A percentile compares a stretch with the other conserved stretches of the same genome.
These are phyloP conservation scores for Trichosporon sp. DNA, from an alignment of 1,284 basidiomycete genomes.

Conservation along the genomic window DNA sequence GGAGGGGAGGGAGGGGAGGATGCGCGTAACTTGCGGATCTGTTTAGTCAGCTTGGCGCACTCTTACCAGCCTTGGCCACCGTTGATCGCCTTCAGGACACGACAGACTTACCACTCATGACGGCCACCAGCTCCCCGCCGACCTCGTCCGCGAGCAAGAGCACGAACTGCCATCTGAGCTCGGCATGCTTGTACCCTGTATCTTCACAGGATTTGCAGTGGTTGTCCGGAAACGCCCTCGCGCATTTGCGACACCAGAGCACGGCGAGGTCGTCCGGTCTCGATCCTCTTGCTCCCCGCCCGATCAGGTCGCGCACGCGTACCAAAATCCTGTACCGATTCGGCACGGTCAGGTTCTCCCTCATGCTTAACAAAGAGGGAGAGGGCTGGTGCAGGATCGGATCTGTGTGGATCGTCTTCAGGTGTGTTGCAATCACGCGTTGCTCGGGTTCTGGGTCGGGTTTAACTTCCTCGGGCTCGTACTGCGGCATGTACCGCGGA, in stretches of 20 bases:
- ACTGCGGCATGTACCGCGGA: background rate
- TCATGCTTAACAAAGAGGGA: conserved; percentile 35
- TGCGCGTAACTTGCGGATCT: conserved; percentile 20
- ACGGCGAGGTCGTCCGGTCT: conserved; percentile 22
- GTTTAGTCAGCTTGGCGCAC: background rate
- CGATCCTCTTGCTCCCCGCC: conserved; percentile 15
- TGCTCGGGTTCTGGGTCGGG: background rate
- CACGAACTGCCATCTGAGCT: conserved; percentile 25
- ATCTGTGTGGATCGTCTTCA: conserved; percentile 28
- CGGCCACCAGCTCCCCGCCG: conserved; percentile 7
- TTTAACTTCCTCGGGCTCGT: background rate
- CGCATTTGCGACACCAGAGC: conserved; percentile 26
- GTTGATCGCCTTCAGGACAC: no score
- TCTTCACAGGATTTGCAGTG: conserved; percentile 31
- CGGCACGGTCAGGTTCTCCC: conserved; percentile 35
- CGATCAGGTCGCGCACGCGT: conserved; percentile 31
- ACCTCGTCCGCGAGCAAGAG: conserved; percentile 22
- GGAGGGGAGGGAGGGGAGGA: conserved; percentile 44
- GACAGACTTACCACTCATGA: background rate
- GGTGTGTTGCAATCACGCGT: conserved; percentile 10
- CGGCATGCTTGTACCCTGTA: conserved; percentile 1
- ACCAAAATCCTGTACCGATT: conserved; percentile 44
- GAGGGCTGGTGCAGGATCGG: conserved; percentile 26
- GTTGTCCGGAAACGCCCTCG: conserved; percentile 7
- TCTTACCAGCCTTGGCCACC: no score